phyloP scores from a whole-genome alignment of 2,329 filamentous ascomycete genomes.

The Talaromyces sp. region DNA sequence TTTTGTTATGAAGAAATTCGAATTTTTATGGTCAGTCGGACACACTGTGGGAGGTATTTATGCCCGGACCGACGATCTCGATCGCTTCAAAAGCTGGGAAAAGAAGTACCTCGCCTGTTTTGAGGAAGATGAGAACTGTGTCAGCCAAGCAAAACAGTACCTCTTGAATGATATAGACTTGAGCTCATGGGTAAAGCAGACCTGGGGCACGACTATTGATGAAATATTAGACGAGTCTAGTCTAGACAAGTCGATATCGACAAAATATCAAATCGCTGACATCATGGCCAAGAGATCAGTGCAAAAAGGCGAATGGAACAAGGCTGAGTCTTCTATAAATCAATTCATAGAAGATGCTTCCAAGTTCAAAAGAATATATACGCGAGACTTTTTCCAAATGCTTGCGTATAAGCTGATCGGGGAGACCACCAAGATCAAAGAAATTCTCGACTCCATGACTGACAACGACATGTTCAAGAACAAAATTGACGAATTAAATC shows the following conservation, averaged over 20 bases:
- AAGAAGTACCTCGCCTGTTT: slow-evolving; percentile 2
- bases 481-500: slow-evolving; percentile 8
- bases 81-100: slow-evolving; percentile 2
- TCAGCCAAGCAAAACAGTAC: not conserved
- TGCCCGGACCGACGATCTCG: not conserved
- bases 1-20: slow-evolving; percentile 13
- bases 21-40: slow-evolving; percentile 6
- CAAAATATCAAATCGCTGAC: slow-evolving; percentile 1
- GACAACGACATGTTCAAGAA: slow-evolving; percentile 15
- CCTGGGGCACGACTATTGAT: not conserved
- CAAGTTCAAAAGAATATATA: slow-evolving; percentile 9
- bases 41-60: not conserved
- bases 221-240: not conserved
- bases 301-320: not conserved
- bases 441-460: slow-evolving; percentile 15
- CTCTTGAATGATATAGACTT: not conserved
- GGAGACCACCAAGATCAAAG: slow-evolving; percentile 12
- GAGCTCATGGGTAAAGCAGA: not conserved
- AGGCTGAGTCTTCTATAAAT: slow-evolving; percentile 7
- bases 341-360: slow-evolving; percentile 11
- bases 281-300: slow-evolving; percentile 2
- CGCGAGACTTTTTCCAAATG: slow-evolving; percentile 13
- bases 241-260: not conserved
- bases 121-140: slow-evolving; percentile 4
- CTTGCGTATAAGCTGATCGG: slow-evolving; percentile 16